phyloP scores from a whole-genome alignment of 2,329 filamentous ascomycete genomes.

The Bisporella sp. region DNA sequence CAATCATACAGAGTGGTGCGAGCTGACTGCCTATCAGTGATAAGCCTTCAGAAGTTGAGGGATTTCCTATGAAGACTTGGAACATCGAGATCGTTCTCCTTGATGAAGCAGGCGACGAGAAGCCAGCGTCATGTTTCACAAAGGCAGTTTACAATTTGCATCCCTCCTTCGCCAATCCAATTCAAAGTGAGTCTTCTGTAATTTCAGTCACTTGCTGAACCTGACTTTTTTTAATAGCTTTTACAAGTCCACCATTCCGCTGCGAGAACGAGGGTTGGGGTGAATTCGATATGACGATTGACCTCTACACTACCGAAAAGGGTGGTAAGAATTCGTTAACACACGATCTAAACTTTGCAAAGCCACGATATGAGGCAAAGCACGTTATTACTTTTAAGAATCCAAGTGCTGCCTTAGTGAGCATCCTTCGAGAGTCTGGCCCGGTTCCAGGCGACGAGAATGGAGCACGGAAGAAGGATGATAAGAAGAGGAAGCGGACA shows the following conservation, averaged over 20 bases:
- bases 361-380: conserved; percentile 72
- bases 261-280: conserved; percentile 97
- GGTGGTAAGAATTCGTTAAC: conserved; percentile 69
- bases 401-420: conserved; percentile 78
- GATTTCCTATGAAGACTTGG: conserved; percentile 91
- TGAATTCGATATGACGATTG: conserved; percentile 92
- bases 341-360: conserved; percentile 90
- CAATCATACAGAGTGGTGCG: not conserved
- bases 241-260: conserved; percentile 78
- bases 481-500: conserved; percentile 66
- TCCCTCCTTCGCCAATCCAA: conserved; percentile 82
- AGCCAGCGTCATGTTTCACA: conserved; percentile 78
- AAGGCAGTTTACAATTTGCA: conserved; percentile 92
- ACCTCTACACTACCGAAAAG: conserved; percentile 78
- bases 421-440: conserved; percentile 74
- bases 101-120: conserved; percentile 79
- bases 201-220: not conserved
- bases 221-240: conserved; percentile 41
- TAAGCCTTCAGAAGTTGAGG: conserved; percentile 74
- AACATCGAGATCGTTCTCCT: conserved; percentile 78
- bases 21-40: conserved; percentile 43
- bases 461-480: conserved; percentile 50
- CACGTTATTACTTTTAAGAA: conserved; percentile 86
- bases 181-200: conserved; percentile 59
- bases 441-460: conserved; percentile 72